Evolutionary conservation across 1,139 yeast species (phyloP).

Genomic region (Barnettozyma hawaiiensis): DNA sequence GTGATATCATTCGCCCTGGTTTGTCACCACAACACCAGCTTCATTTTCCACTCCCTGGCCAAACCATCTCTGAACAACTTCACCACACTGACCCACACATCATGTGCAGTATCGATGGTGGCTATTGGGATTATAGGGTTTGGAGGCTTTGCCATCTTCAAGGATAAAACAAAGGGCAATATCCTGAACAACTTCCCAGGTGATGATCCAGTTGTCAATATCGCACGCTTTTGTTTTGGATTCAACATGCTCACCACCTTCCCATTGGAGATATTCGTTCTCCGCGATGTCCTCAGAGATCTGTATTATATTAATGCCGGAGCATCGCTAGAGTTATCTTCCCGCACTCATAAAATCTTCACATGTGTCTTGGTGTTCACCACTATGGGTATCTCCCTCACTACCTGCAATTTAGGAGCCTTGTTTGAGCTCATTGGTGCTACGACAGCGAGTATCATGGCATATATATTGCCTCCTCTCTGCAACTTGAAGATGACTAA

Average conservation of each 20-base stretch:
- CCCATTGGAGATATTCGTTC: constrained; percentile 85
- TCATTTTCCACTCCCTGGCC: constrained; percentile 77
- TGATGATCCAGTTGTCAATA: constrained; percentile 65
- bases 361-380: constrained; percentile 62
- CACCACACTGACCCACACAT: constrained; percentile 71
- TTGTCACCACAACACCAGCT: constrained; percentile 89
- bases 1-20: constrained; percentile 92
- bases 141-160: constrained; percentile 72
- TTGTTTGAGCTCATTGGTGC: constrained; percentile 88
- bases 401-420: constrained; percentile 86
- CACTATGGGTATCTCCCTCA: constrained; percentile 70
- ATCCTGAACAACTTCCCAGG: constrained; percentile 79
- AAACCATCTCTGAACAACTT: constrained; percentile 74
- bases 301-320: constrained; percentile 36
- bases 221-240: constrained; percentile 90
- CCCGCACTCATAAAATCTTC: constrained; percentile 52
- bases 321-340: constrained; percentile 34
- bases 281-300: constrained; percentile 78
- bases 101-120: constrained; percentile 74
- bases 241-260: constrained; percentile 91
- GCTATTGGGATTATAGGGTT: constrained; percentile 78
- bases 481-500: constrained; percentile 67
- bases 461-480: constrained; percentile 84
- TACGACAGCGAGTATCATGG: constrained; percentile 88
- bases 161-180: constrained; percentile 78